Evolutionary conservation across 495 filamentous ascomycete genomes (phyloP).

Genomic region (Penicillium egyptiacum): DNA sequence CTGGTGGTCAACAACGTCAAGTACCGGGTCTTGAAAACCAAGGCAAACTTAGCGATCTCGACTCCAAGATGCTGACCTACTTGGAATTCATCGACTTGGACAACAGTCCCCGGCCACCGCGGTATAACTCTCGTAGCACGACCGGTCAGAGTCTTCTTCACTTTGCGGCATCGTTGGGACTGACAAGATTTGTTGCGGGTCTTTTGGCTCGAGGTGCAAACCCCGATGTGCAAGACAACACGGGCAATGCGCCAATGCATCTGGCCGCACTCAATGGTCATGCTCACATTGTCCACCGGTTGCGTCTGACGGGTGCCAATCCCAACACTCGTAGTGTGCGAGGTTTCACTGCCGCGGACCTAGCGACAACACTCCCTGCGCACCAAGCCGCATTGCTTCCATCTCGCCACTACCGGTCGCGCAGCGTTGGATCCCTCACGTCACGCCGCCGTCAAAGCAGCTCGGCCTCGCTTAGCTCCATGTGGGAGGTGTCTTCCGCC

Average conservation of each 20-base stretch:
- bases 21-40: slow-evolving; percentile 45
- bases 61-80: slow-evolving; percentile 67
- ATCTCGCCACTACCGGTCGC: slow-evolving; percentile 54
- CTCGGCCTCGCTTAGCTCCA: slow-evolving; percentile 60
- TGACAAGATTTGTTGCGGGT: slow-evolving; percentile 74
- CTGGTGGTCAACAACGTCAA: slow-evolving; percentile 44
- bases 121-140: slow-evolving; percentile 59
- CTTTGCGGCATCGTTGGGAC: slow-evolving; percentile 72
- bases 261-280: slow-evolving; percentile 77
- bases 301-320: slow-evolving; percentile 72
- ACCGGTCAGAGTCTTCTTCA: slow-evolving; percentile 83
- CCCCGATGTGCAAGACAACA: slow-evolving; percentile 71
- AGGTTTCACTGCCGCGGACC: slow-evolving; percentile 70
- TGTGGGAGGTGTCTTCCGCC: slow-evolving; percentile 57
- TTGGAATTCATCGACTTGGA: slow-evolving; percentile 78
- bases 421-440: slow-evolving; percentile 55
- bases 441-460: slow-evolving; percentile 66
- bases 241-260: slow-evolving; percentile 82
- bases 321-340: slow-evolving; percentile 66
- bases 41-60: slow-evolving; percentile 56
- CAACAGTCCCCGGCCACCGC: slow-evolving; percentile 64
- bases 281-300: slow-evolving; percentile 69
- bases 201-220: slow-evolving; percentile 79
- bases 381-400: slow-evolving; percentile 56
- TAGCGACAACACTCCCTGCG: slow-evolving; percentile 62